Evolutionary conservation across 345 rosid genomes (phyloP), one percentile per base, ranked within the genome.

Genomic region (Turnera subulata): DNA sequence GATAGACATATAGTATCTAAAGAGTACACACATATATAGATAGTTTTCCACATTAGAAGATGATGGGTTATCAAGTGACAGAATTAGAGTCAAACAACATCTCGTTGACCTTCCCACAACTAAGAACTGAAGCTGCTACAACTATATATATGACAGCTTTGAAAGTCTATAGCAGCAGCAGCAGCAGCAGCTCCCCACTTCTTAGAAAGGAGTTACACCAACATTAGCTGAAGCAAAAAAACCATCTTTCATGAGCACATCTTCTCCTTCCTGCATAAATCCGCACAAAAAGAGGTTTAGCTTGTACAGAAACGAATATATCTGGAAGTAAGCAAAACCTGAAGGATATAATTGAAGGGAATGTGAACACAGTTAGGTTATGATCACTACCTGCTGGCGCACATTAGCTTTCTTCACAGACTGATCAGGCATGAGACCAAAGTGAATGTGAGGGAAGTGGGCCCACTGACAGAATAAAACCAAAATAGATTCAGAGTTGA

Each of bases 341-440:
- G 24, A 10, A 38, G 21, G 5, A 15, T 11, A 9, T 5, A 42
- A 16, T 0, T 7, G 14, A 40, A 21, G 39, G 26, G 20, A 15
- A 13, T 20, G 43, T 29, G 54, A 48, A n/a, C n/a, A 45, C 12
- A 42, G 45, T 16, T 8, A 29, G n/a, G n/a, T n/a, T n/a, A n/a
- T n/a, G n/a, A n/a, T n/a, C n/a, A 6, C 35, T 25, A 66, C 64
- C 64, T 66, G 58, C 20, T 58, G 70, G 50, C 70, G 64, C 64
- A 52, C 54, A 35, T 45, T 66, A 52, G 54, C 18, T 47, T 52
- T 66, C 70, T 66, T 58, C 48, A 53, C 52, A 2, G 35, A 51
- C 64, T 66, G 70, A 58, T 66, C 70, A 33, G 70, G 53, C 70
- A 66, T 66, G 26, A 66, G 70, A 46, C 70, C 70, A 44, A 66